Base-by-base conservation (phyloP, 495 filamentous ascomycete genomes). In the Hamigera avellanea region DNA sequence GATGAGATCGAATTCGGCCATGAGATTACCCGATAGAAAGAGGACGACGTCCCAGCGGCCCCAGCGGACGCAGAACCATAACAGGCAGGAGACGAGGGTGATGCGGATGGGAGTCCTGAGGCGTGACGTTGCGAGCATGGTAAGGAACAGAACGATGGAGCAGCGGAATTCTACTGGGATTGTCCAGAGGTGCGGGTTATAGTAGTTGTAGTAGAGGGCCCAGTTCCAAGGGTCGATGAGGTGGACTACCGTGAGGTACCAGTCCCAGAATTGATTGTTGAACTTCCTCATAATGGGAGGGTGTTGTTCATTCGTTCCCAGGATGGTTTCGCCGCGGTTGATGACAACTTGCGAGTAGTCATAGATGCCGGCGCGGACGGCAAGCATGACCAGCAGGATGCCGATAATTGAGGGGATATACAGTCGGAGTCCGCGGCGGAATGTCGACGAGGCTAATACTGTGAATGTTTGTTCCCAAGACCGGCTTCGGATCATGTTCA, bases 121-220 rank as follows among this genome's bases (percentile, higher is more conserved):
- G 16, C 72, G 64, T 6, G 72, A 69, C 9, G 76, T 60, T 7
- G 66, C 78, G 2, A 81, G 41, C 18, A 75, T 61, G 1, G 65
- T 63, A 31, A 80, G 46, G 52, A 83, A 83, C 3, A 83, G 62
- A 32, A 80, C 58, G 42, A 83, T 70, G 7, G 75, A 79, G 40
- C 69, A 69, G 34, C 74, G 62, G 42, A 81, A 80, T 48, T 83
- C 79, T 17, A 82, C 68, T 0, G 79, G 78, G n/a, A 83, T 80
- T 16, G 79, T 83, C 79, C 79, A 83, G 0, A 82, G 58, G 41
- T 81, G 77, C 4, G 76, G 70, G 35, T 83, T 78, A 45, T 81
- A 79, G 17, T 70, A 64, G 30, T 66, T 62, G 49, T 76, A 67
- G 35, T 67, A 70, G 0, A 62, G 41, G 14, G 62, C 60, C 69